phyloP scores from a whole-genome alignment of 495 filamentous ascomycete genomes.

The Immersiella caudata region DNA sequence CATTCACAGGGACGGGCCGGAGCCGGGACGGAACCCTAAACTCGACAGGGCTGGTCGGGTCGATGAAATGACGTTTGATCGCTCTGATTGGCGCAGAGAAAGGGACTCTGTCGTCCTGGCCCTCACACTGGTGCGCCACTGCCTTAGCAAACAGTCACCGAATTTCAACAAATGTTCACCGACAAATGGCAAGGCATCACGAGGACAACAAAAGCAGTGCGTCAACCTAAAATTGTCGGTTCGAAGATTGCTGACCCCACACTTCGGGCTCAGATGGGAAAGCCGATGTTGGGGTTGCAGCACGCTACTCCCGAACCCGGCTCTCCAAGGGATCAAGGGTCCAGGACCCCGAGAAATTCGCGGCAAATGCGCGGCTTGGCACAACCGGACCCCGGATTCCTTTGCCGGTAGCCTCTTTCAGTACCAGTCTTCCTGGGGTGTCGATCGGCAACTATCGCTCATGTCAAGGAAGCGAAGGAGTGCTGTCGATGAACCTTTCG shows the following conservation, averaged over 20 bases:
- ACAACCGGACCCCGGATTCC: conserved; percentile 5
- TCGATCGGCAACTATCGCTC: too few species aligned
- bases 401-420: not conserved
- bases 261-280: conserved; percentile 13
- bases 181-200: conserved; percentile 18
- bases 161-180: not conserved
- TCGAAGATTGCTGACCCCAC: not conserved
- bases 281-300: conserved; percentile 10
- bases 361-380: conserved; percentile 14
- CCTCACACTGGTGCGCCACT: not conserved
- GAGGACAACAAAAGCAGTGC: conserved; percentile 4
- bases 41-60: not conserved
- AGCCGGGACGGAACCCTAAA: not conserved
- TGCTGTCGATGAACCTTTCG: too few species aligned
- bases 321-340: conserved; percentile 11
- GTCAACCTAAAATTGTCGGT: not conserved
- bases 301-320: conserved; percentile 15
- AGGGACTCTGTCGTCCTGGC: conserved; percentile 3
- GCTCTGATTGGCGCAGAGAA: conserved; percentile 3
- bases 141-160: not conserved
- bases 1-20: conserved; percentile 1
- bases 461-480: too few species aligned
- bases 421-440: too few species aligned
- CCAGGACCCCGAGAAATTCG: conserved; percentile 15
- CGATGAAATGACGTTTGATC: conserved; percentile 1